Evolutionary conservation across 1,284 basidiomycete species (phyloP), one percentile per base, ranked within the genome.

Genomic region (Rhodofomes roseus): DNA sequence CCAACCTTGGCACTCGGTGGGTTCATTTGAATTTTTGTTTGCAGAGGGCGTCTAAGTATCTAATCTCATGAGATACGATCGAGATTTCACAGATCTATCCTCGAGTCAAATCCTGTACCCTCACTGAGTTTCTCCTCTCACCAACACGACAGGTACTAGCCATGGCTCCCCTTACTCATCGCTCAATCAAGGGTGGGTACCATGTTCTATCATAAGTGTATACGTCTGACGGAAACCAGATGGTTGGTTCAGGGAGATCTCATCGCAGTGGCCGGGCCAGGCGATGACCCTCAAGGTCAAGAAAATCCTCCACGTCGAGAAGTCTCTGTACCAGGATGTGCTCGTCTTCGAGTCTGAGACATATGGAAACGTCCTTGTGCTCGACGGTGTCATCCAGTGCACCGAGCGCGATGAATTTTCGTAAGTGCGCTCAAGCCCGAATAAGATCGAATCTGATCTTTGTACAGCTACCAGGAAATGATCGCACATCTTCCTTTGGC

Each of bases 371-470:
- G 95, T 99, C 54, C 86, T 99, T 63, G 90, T 97, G 52, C 87
- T 99, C 48, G 97, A 99, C 74, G 95, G 95, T 62, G 95, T 92
- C 63, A 93, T 99, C 67, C 96, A 99, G 76, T 94, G 91, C 77
- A 96, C 96, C 2, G 96, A 99, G 79, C 89, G 96, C 56, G 96
- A 98, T 74, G 96, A 99, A 77, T 99, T 98, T 76, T 95, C 95
- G 88, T 97, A 76, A 69, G 90, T 86, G n/a, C 11, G 25, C 34
- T 22, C n/a, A n/a, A n/a, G n/a, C 31, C 31, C 31, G 31, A 34
- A 25, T 8, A 4, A 31, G 54, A 57, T 62, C 31, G 20, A 39
- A 29, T 37, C 23, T 55, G 55, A 57, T 40, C 44, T 59, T 43
- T 23, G 3, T 23, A 44, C 67, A 95, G 93, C n/a, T 98, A 98